These are phyloP conservation scores for Hypoxylon cercidicola DNA, from an alignment of 495 filamentous ascomycete genomes.

Conservation along the genomic window DNA sequence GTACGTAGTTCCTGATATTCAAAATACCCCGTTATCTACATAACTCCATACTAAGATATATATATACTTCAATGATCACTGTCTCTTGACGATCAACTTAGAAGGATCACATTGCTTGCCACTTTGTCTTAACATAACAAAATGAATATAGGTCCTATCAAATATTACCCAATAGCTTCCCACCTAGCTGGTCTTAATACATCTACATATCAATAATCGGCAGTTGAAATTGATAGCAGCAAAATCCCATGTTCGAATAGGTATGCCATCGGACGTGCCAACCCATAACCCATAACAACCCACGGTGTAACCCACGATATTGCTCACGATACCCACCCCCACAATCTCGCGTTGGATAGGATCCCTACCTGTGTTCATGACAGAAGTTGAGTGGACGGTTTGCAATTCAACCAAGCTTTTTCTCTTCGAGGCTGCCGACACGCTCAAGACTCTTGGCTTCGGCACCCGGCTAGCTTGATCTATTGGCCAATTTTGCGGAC, in stretches of 20 bases:
- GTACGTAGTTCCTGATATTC: not conserved
- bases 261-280: not conserved
- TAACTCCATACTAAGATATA: too few species aligned
- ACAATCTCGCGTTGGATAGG: not conserved
- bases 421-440: constrained; percentile 15
- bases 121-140: too few species aligned
- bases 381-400: not conserved
- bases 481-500: constrained; percentile 21
- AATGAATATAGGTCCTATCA: too few species aligned
- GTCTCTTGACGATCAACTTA: too few species aligned
- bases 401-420: constrained; percentile 22
- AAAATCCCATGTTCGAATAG: not conserved
- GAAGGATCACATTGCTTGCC: too few species aligned
- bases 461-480: constrained; percentile 12
- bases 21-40: too few species aligned
- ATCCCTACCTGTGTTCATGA: constrained; percentile 2
- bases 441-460: constrained; percentile 26
- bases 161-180: too few species aligned
- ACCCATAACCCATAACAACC: not conserved
- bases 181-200: not conserved
- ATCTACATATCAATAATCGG: not conserved
- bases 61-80: too few species aligned
- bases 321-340: constrained; percentile 6
- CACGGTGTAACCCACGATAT: not conserved
- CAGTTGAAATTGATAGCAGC: constrained; percentile 1